Conservation (phyloP, 768 basidiomycete species). For the Agaricus sinodeliciosus region DNA sequence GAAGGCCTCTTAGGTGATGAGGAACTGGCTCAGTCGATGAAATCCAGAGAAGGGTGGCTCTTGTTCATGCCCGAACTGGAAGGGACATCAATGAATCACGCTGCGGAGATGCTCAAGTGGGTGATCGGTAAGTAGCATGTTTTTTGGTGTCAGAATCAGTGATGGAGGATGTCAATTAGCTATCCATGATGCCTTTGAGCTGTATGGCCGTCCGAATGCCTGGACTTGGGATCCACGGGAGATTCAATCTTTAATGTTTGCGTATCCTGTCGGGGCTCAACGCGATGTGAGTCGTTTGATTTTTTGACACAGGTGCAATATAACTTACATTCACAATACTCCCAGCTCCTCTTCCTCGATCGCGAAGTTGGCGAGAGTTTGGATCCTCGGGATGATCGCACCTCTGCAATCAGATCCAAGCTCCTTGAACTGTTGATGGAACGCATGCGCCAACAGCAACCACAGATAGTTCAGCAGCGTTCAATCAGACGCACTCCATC, state of each 20-base stretch:
- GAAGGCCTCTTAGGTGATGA: constrained; percentile 83
- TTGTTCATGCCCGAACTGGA: constrained; percentile 88
- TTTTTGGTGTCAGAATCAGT: not conserved
- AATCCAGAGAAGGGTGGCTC: constrained; percentile 74
- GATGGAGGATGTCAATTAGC: constrained; percentile 31
- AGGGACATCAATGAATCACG: constrained; percentile 43
- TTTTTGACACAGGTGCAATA: not conserved
- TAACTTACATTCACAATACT: constrained; percentile 10
- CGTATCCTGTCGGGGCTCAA: constrained; percentile 80
- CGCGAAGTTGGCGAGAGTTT: constrained; percentile 74
- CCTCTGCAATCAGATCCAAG: constrained; percentile 57
- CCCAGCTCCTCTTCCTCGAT: constrained; percentile 79
- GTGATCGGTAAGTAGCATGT: constrained; percentile 57
- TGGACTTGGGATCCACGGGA: constrained; percentile 92
- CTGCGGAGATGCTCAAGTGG: constrained; percentile 88
- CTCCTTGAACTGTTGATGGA: constrained; percentile 57
- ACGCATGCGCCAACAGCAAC: constrained; percentile 44
- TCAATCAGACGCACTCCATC: constrained; percentile 11
- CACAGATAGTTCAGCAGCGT: constrained; percentile 19
- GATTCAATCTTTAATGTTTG: constrained; percentile 82
- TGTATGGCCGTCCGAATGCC: constrained; percentile 82
- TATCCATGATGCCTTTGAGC: constrained; percentile 77
- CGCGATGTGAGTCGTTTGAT: constrained; percentile 59
- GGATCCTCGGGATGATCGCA: constrained; percentile 74
- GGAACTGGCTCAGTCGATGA: constrained; percentile 57